These are phyloP conservation scores for Rhodomyrtus tomentosa DNA, from an alignment of 345 rosid genomes.

Conservation along the genomic window DNA sequence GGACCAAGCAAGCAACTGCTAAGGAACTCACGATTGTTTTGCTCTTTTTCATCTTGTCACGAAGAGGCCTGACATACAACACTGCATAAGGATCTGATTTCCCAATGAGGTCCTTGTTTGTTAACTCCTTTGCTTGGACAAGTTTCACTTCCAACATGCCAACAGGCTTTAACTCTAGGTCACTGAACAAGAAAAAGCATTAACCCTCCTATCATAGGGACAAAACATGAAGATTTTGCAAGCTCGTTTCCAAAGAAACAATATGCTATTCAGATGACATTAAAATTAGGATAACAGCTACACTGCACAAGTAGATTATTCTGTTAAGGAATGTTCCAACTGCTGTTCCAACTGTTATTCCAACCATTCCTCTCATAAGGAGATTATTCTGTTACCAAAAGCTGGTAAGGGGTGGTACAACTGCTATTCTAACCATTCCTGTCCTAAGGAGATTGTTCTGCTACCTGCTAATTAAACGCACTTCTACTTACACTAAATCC, in stretches of 20 bases:
- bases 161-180: constrained; percentile 86
- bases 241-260: background rate
- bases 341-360: background rate
- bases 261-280: background rate
- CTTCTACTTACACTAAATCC: background rate
- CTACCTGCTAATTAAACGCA: background rate
- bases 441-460: background rate
- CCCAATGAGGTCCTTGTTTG: constrained; percentile 91
- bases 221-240: background rate
- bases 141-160: constrained; percentile 96
- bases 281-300: background rate
- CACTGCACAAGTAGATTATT: background rate
- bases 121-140: constrained; percentile 87
- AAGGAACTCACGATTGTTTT: constrained; percentile 61
- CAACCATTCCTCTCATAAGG: background rate
- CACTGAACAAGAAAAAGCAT: constrained; percentile 37
- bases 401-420: background rate
- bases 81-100: constrained; percentile 96
- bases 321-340: background rate
- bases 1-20: background rate
- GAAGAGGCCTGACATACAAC: constrained; percentile 74
- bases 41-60: constrained; percentile 63
- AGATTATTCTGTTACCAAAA: background rate
- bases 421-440: background rate
- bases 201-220: background rate